Evolutionary conservation across 257 asterid genomes (phyloP), one percentile per base, ranked within the genome.

Genomic region (Solanum arcanum): DNA sequence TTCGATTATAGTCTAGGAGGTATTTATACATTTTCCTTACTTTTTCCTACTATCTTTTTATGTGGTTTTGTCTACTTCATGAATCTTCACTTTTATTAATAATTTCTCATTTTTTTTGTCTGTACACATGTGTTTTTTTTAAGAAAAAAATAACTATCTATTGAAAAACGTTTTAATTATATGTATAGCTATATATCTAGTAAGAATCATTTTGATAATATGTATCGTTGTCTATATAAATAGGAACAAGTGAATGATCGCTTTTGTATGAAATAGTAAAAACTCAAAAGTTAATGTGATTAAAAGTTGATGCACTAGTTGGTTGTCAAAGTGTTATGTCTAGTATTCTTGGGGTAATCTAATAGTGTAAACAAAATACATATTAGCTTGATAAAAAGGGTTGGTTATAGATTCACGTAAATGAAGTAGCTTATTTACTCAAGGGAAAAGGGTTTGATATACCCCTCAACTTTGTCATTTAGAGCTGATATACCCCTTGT

Each of bases 61-160:
- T 0, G 7, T 3, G 0, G 9, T 35, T 70, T 9, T 39, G 52
- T 37, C 52, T 11, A 10, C 52, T 74, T 21, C 3, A 3, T 0
- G 20, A 74, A 21, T 72, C 1, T 37, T 75, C 81, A 37, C 0
- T 73, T 42, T 23, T 12, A 11, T 0, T 41, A 23, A 39, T 41
- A 11, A 1, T 18, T 23, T 41, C 0, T 41, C 21, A 6, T 52
- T 41, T 13, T 6, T 75, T 42, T 73, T 33, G 0, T 75, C 9
- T 3, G 1, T 75, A 8, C 0, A 39, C 1, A 13, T 0, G 0
- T 23, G 20, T 7, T 11, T 1, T 14, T 73, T 20, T 33, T 4
- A 16, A 31, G 3, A 35, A 62, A 62, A 59, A 3, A 20, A 59
- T 59, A 20, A 20, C 2, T 20, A 20, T 20, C 25, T 46, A 46